Percentiles rank a stretch among this genome's conserved stretches.
Conservation (phyloP, 805 yeast species). For the Komagataella pseudopastoris region DNA sequence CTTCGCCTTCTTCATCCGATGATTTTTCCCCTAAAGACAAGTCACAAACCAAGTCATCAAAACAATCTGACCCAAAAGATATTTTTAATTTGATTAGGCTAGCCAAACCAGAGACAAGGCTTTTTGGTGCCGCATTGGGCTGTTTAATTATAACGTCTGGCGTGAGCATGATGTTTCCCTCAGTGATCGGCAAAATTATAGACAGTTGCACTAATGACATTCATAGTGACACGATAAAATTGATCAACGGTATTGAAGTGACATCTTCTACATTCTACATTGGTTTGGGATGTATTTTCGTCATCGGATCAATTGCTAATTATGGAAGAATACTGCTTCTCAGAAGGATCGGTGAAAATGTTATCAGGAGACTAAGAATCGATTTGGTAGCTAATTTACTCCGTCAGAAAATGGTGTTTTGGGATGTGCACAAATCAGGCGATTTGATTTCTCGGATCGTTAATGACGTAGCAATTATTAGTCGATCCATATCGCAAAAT, state of each 20-base stretch:
- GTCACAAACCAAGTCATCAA: background rate
- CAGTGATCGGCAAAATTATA: slow-evolving; percentile 73
- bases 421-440: slow-evolving; percentile 84
- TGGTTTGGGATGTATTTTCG: slow-evolving; percentile 47
- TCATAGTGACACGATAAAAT: slow-evolving; percentile 10
- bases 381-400: slow-evolving; percentile 65
- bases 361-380: slow-evolving; percentile 75
- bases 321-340: slow-evolving; percentile 68
- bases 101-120: slow-evolving; percentile 42
- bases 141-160: slow-evolving; percentile 62
- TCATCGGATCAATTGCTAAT: slow-evolving; percentile 66
- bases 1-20: background rate
- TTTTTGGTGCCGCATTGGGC: slow-evolving; percentile 46
- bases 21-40: background rate
- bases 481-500: slow-evolving; percentile 78
- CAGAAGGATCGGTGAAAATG: slow-evolving; percentile 71
- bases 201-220: slow-evolving; percentile 42
- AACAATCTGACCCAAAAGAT: slow-evolving; percentile 12
- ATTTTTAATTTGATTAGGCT: slow-evolving; percentile 34
- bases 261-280: slow-evolving; percentile 50
- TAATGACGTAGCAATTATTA: slow-evolving; percentile 79
- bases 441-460: slow-evolving; percentile 82
- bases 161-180: slow-evolving; percentile 70
- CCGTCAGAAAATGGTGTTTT: slow-evolving; percentile 78
- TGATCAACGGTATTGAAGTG: slow-evolving; percentile 32